phyloP scores from a whole-genome alignment of 768 basidiomycete genomes.

The Nidularia sp. region DNA sequence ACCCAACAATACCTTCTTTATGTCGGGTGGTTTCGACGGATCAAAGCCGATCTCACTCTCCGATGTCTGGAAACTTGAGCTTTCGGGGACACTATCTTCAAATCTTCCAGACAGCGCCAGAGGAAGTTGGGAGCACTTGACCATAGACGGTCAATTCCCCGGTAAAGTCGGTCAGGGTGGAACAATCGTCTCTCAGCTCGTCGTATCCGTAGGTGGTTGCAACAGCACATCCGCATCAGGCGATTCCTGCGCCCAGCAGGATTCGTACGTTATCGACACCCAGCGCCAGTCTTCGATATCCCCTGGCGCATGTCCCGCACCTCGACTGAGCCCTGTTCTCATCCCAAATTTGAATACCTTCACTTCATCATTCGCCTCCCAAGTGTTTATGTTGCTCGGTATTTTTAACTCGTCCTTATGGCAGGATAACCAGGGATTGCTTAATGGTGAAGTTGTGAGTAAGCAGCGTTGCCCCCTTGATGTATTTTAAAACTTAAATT shows the following conservation, averaged over 20 bases:
- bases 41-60: conserved; percentile 42
- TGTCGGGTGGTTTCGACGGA: conserved; percentile 67
- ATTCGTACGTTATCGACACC: conserved; percentile 55
- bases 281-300: conserved; percentile 25
- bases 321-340: conserved; percentile 55
- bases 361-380: conserved; percentile 54
- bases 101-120: conserved; percentile 49
- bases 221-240: conserved; percentile 30
- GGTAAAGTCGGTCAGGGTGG: conserved; percentile 49
- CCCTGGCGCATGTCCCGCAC: conserved; percentile 57
- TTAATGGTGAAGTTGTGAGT: conserved; percentile 72
- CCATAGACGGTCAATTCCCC: conserved; percentile 33
- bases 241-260: conserved; percentile 53
- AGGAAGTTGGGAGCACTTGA: conserved; percentile 59
- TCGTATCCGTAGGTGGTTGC: conserved; percentile 65
- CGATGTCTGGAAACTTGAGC: conserved; percentile 66
- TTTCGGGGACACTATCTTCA: conserved; percentile 69
- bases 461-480: background rate
- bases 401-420: conserved; percentile 60
- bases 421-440: conserved; percentile 59
- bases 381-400: conserved; percentile 69
- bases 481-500: conserved; percentile 1
- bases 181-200: conserved; percentile 45
- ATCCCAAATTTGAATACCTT: conserved; percentile 55
- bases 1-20: conserved; percentile 71